Conservation (phyloP, 176 grass and related monocot genomes). For the Alloteropsis semialata region DNA sequence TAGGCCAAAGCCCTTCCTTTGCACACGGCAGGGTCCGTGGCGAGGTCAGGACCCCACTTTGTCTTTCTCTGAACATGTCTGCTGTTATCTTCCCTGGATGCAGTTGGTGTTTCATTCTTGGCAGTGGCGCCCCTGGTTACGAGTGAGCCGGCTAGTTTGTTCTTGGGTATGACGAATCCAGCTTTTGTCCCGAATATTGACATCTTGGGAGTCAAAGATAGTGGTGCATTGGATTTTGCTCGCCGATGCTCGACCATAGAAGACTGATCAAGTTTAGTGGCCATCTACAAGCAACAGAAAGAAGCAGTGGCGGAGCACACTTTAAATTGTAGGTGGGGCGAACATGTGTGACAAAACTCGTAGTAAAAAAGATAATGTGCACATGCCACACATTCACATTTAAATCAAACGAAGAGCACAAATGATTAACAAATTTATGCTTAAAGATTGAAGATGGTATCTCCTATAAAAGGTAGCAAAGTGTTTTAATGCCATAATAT, state of each 20-base stretch:
- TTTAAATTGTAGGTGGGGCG: no score
- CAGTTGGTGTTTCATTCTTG: conserved; percentile 46
- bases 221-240: conserved; percentile 10
- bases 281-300: conserved; percentile 33
- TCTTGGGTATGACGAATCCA: conserved; percentile 95
- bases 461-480: no score
- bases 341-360: no score
- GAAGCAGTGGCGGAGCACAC: background rate
- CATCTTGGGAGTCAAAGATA: conserved; percentile 35
- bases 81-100: conserved; percentile 41
- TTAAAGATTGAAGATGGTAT: no score
- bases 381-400: no score
- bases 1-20: conserved; percentile 74
- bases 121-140: conserved; percentile 32
- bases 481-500: no score
- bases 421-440: no score
- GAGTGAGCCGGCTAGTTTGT: conserved; percentile 86
- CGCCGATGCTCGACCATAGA: conserved; percentile 22
- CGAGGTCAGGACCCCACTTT: conserved; percentile 66
- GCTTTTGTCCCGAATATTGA: conserved; percentile 78
- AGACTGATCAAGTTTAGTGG: conserved; percentile 50
- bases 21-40: conserved; percentile 52
- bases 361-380: no score
- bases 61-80: conserved; percentile 73
- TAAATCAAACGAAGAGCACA: no score